Evolutionary conservation across 78 protist genomes (phyloP).

Genomic region (Dictyostelium intermedium): DNA sequence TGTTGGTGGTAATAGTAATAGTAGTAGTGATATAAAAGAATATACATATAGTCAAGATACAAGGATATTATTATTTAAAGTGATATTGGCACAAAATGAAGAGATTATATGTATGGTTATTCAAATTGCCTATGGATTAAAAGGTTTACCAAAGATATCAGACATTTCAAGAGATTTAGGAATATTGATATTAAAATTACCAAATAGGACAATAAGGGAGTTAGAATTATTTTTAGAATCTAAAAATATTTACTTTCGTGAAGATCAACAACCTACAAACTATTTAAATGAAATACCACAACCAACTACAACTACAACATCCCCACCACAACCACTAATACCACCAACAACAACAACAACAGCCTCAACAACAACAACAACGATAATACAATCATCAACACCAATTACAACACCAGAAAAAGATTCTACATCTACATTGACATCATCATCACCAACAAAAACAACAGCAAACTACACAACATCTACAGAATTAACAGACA

Average conservation of each 20-base stretch:
- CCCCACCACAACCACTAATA: neutral
- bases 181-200: neutral
- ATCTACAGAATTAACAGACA: neutral
- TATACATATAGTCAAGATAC: neutral
- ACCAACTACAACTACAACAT: neutral
- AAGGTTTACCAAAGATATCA: neutral
- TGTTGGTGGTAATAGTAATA: neutral
- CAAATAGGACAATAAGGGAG: neutral
- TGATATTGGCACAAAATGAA: neutral
- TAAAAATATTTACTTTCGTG: neutral
- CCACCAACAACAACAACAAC: neutral
- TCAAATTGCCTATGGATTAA: conserved; percentile 1
- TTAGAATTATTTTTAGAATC: neutral
- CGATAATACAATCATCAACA: neutral
- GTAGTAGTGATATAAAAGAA: neutral
- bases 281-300: neutral
- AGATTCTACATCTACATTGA: neutral
- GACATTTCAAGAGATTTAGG: neutral
- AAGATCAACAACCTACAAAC: neutral
- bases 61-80: conserved; percentile 1
- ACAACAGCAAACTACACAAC: neutral
- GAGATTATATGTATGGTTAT: neutral
- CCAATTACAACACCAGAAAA: neutral
- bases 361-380: neutral
- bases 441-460: neutral